Percentiles rank a stretch among this genome's conserved stretches.
Conservation (phyloP, 495 filamentous ascomycete genomes). For the Coniosporium apollinis region DNA sequence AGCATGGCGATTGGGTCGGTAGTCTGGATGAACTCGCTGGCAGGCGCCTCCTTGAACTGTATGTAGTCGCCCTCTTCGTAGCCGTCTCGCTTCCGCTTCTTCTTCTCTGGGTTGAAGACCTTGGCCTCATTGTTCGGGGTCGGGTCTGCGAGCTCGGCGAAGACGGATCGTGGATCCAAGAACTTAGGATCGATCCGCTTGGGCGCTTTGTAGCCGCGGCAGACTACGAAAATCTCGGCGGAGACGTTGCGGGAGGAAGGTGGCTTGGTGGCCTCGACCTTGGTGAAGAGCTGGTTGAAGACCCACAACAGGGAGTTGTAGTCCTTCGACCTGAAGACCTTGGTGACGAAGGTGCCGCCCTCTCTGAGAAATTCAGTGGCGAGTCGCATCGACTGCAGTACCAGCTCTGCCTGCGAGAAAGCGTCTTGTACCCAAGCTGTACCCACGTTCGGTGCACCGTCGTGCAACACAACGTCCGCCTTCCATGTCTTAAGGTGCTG, state of each 20-base stretch:
- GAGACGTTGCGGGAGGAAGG: constrained; percentile 91
- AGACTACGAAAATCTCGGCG: constrained; percentile 96
- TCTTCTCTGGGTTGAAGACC: constrained; percentile 91
- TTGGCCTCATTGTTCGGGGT: constrained; percentile 94
- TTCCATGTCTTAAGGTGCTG: constrained; percentile 93
- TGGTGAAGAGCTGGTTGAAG: constrained; percentile 87
- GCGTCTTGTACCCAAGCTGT: constrained; percentile 97
- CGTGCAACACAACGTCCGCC: constrained; percentile 91
- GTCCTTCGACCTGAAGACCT: constrained; percentile 95
- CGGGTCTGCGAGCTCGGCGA: constrained; percentile 78
- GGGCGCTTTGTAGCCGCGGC: constrained; percentile 82
- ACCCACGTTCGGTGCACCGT: constrained; percentile 96
- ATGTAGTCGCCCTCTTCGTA: constrained; percentile 94
- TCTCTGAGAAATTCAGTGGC: constrained; percentile 85
- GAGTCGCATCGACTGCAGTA: constrained; percentile 75
- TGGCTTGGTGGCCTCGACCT: constrained; percentile 93
- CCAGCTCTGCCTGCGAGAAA: constrained; percentile 93
- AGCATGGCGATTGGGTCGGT: constrained; percentile 93
- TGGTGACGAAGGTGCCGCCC: constrained; percentile 91
- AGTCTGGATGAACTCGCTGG: constrained; percentile 88
- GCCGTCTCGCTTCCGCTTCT: constrained; percentile 92
- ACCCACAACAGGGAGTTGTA: constrained; percentile 96
- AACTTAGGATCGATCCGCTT: constrained; percentile 86
- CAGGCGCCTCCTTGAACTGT: constrained; percentile 75
- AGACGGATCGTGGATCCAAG: constrained; percentile 77